phyloP scores from a whole-genome alignment of 225 moss, liverwort and hornwort species.

The Marchantia polymorpha region DNA sequence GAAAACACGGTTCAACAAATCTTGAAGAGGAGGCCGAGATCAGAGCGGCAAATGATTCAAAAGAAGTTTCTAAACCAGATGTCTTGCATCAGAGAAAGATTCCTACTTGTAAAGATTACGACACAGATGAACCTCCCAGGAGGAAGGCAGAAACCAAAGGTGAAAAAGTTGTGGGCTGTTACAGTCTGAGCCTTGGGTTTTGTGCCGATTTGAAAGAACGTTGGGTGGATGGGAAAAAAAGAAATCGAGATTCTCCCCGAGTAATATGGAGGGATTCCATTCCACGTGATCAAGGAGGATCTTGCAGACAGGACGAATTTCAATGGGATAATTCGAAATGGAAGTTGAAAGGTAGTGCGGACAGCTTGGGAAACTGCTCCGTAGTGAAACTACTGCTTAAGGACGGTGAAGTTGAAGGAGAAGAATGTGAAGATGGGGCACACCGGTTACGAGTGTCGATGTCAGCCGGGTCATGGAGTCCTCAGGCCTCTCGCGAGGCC shows the following conservation, averaged over 20 bases:
- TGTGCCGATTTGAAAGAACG: conserved; percentile 10
- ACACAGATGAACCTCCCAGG: background rate
- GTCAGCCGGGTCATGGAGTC: conserved; percentile 51
- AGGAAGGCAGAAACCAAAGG: background rate
- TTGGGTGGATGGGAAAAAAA: background rate
- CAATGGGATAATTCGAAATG: conserved; percentile 36
- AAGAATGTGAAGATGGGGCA: background rate
- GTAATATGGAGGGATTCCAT: background rate
- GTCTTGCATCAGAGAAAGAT: background rate
- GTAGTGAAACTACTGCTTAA: conserved; percentile 28
- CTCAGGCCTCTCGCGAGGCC: conserved; percentile 35
- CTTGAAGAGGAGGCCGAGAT: conserved; percentile 5
- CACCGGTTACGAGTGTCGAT: conserved; percentile 38
- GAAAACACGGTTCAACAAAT: conserved; percentile 8
- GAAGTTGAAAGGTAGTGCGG: conserved; percentile 35
- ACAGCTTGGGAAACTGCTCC: conserved; percentile 40
- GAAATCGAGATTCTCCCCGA: background rate
- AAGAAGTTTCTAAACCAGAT: background rate
- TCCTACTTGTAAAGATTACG: background rate
- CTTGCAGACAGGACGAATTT: conserved; percentile 23
- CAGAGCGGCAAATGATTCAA: background rate
- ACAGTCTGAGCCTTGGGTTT: background rate
- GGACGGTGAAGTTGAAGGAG: background rate
- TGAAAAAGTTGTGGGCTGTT: background rate
- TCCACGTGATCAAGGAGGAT: background rate